Percentiles rank a stretch among this genome's conserved stretches.
phyloP scores from a whole-genome alignment of 805 yeast genomes.

The Grigorovia jiainica region DNA sequence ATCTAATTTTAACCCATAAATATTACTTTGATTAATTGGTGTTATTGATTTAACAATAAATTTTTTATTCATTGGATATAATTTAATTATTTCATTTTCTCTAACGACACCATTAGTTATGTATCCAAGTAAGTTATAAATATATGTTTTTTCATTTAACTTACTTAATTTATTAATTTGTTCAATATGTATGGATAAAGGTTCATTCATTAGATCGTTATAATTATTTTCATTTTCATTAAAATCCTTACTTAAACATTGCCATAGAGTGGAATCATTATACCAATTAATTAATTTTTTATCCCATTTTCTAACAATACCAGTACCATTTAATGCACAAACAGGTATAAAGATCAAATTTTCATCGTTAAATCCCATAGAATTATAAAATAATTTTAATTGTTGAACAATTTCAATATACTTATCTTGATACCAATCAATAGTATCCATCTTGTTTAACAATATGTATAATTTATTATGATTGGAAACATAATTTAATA shows the following conservation, averaged over 20 bases:
- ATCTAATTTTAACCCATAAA: neutral
- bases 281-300: slow-evolving; percentile 32
- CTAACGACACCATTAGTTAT: neutral
- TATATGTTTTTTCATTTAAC: neutral
- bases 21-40: neutral
- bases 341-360: slow-evolving; percentile 88
- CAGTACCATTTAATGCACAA: slow-evolving; percentile 90
- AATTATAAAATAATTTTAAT: slow-evolving; percentile 63
- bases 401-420: slow-evolving; percentile 84
- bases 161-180: neutral
- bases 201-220: neutral
- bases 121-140: neutral
- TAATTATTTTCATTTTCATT: neutral
- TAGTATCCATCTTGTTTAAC: slow-evolving; percentile 80
- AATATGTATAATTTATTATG: slow-evolving; percentile 5
- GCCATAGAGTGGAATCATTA: slow-evolving; percentile 7
- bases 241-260: neutral
- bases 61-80: neutral
- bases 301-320: slow-evolving; percentile 59
- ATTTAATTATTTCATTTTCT: neutral
- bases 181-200: neutral
- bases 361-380: slow-evolving; percentile 71
- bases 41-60: neutral
- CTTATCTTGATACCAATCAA: slow-evolving; percentile 84
- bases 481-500: neutral